These are phyloP conservation scores for Ambrosia hybrid DNA, from an alignment of 140 eudicot genomes.

Conservation along the genomic window DNA sequence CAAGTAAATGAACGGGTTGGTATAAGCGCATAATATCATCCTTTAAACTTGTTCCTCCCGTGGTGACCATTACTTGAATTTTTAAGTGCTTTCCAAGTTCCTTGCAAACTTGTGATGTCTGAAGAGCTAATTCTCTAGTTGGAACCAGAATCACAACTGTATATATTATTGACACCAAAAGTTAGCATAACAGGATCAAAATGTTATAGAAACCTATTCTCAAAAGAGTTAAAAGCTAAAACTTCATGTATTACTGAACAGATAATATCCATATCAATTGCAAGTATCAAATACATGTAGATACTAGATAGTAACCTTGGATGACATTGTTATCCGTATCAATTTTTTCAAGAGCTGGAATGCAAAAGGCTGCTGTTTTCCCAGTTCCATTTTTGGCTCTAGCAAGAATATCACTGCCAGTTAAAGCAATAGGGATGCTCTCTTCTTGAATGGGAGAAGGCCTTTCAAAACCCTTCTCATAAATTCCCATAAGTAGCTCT, in stretches of 20 bases:
- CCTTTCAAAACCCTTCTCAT: constrained; percentile 80
- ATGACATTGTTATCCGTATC: constrained; percentile 61
- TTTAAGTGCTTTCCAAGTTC: constrained; percentile 77
- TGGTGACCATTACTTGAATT: constrained; percentile 76
- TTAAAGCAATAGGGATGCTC: constrained; percentile 79
- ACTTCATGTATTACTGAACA: constrained; percentile 5
- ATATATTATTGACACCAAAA: constrained; percentile 17
- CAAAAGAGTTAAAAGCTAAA: background rate
- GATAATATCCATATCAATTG: background rate
- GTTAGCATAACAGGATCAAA: constrained; percentile 5
- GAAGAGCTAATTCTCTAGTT: constrained; percentile 85
- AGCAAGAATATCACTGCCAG: constrained; percentile 85
- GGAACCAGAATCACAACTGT: constrained; percentile 76
- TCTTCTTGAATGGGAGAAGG: constrained; percentile 89
- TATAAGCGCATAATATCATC: constrained; percentile 81
- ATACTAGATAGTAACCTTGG: constrained; percentile 48
- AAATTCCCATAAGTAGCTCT: constrained; percentile 80
- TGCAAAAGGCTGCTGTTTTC: constrained; percentile 78
- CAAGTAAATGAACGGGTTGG: constrained; percentile 80
- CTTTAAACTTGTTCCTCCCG: constrained; percentile 79
- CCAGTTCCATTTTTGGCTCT: constrained; percentile 89
- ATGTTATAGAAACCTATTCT: constrained; percentile 1
- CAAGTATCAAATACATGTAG: background rate
- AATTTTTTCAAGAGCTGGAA: constrained; percentile 76
- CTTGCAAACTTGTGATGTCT: constrained; percentile 82